These are phyloP conservation scores for Aspergillus ustus DNA, from an alignment of 2,329 filamentous ascomycete genomes.

Conservation along the genomic window DNA sequence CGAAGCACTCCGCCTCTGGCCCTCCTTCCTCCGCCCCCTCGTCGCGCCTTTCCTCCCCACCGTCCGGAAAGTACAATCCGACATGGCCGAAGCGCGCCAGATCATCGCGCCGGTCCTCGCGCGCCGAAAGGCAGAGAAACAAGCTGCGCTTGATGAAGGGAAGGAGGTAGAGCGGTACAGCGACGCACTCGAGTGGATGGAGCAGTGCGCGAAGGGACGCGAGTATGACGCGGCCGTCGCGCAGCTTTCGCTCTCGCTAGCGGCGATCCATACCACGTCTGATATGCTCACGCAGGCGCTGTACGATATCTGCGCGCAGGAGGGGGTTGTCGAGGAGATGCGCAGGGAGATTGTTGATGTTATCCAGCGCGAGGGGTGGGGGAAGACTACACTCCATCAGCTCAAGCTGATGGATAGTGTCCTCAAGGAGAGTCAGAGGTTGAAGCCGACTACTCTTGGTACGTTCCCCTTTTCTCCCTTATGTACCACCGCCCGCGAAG, in stretches of 20 bases:
- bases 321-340: not conserved
- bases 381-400: slow-evolving; percentile 42
- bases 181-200: slow-evolving; percentile 33
- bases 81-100: not conserved
- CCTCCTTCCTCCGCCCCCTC: not conserved
- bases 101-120: slow-evolving; percentile 14
- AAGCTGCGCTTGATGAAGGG: not conserved
- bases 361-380: slow-evolving; percentile 29
- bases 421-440: slow-evolving; percentile 45
- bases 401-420: slow-evolving; percentile 49
- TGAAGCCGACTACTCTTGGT: slow-evolving; percentile 32
- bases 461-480: no score
- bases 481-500: no score
- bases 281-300: not conserved
- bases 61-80: not conserved
- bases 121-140: slow-evolving; percentile 4
- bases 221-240: not conserved
- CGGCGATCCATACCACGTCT: not conserved
- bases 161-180: slow-evolving; percentile 6
- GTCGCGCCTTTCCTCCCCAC: slow-evolving; percentile 9
- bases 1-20: slow-evolving; percentile 22
- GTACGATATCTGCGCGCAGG: not conserved
- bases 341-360: not conserved
- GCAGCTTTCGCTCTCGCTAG: not conserved
- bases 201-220: slow-evolving; percentile 27